Percentiles rank a stretch among this genome's conserved stretches.
Evolutionary conservation across 208 protist genomes (phyloP).

Genomic region (Crithidia brevicula): DNA sequence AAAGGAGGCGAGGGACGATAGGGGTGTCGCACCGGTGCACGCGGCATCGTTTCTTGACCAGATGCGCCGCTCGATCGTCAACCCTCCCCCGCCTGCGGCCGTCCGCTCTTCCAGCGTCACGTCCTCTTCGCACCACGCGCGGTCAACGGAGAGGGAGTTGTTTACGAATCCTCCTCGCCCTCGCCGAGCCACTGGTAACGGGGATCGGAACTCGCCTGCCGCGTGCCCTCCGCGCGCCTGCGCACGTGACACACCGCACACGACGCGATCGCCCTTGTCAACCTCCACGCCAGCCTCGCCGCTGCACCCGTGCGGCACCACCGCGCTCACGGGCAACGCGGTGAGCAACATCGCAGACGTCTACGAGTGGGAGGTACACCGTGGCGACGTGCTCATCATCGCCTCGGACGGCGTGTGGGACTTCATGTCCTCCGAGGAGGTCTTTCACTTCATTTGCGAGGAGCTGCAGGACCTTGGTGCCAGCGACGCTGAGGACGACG

Average conservation of each 20-base stretch:
- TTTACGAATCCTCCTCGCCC: too few relatives aligned
- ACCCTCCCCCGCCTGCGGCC: too few relatives aligned
- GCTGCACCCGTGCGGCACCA: background rate
- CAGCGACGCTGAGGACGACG: background rate
- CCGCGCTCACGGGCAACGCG: conserved; percentile 36
- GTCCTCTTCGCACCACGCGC: too few relatives aligned
- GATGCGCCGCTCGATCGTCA: too few relatives aligned
- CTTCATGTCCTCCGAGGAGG: conserved; percentile 59
- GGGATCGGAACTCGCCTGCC: too few relatives aligned
- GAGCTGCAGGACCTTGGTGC: conserved; percentile 25
- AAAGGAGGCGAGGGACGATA: too few relatives aligned
- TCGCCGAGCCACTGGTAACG: too few relatives aligned
- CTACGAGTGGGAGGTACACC: conserved; percentile 58
- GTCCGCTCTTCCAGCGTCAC: too few relatives aligned
- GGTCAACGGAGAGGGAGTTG: too few relatives aligned
- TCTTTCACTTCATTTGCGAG: conserved; percentile 49
- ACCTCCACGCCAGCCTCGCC: conserved; percentile 8
- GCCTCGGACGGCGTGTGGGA: conserved; percentile 88
- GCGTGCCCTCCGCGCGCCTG: too few relatives aligned
- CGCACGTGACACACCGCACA: background rate
- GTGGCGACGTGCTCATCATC: conserved; percentile 76
- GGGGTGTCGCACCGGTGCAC: too few relatives aligned
- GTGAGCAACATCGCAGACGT: conserved; percentile 83
- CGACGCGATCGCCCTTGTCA: background rate
- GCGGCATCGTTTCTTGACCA: too few relatives aligned